Base-by-base conservation (phyloP, 2,329 filamentous ascomycete genomes). In the Penicillium italicum region DNA sequence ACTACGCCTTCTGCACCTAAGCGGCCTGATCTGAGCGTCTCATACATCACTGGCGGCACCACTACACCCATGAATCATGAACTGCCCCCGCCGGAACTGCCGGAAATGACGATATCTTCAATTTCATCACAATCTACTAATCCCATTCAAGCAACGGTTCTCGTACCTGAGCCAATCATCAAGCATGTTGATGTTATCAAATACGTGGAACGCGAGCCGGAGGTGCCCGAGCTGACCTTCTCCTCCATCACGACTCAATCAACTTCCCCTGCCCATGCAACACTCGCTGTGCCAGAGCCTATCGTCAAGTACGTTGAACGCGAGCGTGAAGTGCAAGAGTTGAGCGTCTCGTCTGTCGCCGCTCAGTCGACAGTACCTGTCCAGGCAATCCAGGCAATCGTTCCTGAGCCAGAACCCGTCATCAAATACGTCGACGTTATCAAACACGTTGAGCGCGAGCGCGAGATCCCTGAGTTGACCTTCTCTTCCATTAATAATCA, bases 1-100 rank as follows among this genome's bases (percentile, higher is more conserved):
- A 76, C 72, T 10, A 40, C 55, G 16, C 77, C 75, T 33, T 59
- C 69, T n/a, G 57, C 62, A 6, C 84, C 85, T 2, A 72, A 61
- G 40, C 64, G 64, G 49, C 73, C 74, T 4, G 66, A 73, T 55
- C 50, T 74, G 51, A 64, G 62, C 40, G 65, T 72, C 16, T 68
- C 71, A n/a, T 68, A 69, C 46, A 59, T 74, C 49, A 53, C 66
- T 22, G 68, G 67, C 31, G 62, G 66, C 28, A 59, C 52, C 16
- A 74, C 71, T 14, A 60, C 66, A 47, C 72, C 72, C 2, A 62
- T 69, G 36, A 60, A 62, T 16, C 57, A 63, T 50, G 47, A 61
- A 12, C 44, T 55, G 26, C 53, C 56, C 42, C 24, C 57, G 26
- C 57, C 63, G 26, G 53, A 60, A 20, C 45, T 62, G 16, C 61